These are phyloP conservation scores for Pythium aphanidermatum DNA, from an alignment of 352 stramenopile species.

Conservation along the genomic window DNA sequence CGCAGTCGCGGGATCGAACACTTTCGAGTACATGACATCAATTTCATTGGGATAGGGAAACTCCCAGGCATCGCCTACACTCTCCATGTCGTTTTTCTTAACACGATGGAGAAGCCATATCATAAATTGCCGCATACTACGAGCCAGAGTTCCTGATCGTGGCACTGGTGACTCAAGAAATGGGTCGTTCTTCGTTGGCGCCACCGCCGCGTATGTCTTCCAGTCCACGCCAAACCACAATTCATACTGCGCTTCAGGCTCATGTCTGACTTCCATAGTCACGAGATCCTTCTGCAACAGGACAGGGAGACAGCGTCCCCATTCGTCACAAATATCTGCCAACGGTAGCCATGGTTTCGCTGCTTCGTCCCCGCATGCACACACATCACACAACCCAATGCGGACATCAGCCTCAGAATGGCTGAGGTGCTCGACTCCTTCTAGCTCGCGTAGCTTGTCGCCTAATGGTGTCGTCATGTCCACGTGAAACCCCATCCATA, in stretches of 20 bases:
- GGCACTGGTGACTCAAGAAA: slow-evolving; percentile 2
- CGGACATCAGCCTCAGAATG: background rate
- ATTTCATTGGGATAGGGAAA: slow-evolving; percentile 53
- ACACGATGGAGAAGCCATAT: slow-evolving; percentile 46
- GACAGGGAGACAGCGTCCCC: background rate
- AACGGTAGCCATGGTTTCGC: background rate
- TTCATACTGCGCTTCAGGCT: slow-evolving; percentile 9
- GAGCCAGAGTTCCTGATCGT: slow-evolving; percentile 6
- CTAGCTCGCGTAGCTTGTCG: slow-evolving; percentile 4
- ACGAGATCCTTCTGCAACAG: slow-evolving; percentile 19
- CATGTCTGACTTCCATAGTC: slow-evolving; percentile 27
- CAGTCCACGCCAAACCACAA: slow-evolving; percentile 35
- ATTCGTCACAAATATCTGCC: slow-evolving; percentile 21
- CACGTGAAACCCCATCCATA: slow-evolving; percentile 18
- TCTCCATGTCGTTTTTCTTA: slow-evolving; percentile 5
- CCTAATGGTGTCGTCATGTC: background rate
- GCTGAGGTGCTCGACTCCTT: too few relatives aligned
- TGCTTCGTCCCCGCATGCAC: too few relatives aligned
- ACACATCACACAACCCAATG: too few relatives aligned
- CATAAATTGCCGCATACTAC: slow-evolving; percentile 44
- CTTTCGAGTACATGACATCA: slow-evolving; percentile 34
- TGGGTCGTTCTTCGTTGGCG: slow-evolving; percentile 3
- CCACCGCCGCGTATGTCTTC: slow-evolving; percentile 19
- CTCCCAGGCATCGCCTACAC: slow-evolving; percentile 16
- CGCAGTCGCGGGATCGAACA: slow-evolving; percentile 5